Evolutionary conservation across 2,329 filamentous ascomycete genomes (phyloP).

Genomic region (Colletotrichum sp.): DNA sequence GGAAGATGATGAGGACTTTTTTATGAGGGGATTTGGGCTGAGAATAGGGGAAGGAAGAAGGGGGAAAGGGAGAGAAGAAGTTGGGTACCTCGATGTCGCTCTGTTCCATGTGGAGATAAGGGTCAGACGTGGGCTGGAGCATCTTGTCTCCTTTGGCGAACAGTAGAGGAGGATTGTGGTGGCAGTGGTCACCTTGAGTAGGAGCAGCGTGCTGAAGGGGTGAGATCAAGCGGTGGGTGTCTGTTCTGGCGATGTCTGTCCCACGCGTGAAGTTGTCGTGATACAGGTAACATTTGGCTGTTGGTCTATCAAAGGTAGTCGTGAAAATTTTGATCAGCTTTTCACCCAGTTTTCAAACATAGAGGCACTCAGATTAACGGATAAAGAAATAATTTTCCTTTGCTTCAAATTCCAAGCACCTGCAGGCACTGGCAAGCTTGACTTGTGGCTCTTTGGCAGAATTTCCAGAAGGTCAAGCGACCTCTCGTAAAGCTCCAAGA

Average conservation of each 20-base stretch:
- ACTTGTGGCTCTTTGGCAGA: neutral
- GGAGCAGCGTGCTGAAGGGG: neutral
- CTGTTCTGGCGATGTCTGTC: neutral
- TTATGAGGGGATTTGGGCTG: too few species aligned
- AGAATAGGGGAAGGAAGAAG: too few species aligned
- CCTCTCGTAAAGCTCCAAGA: too few species aligned
- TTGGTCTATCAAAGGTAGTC: neutral
- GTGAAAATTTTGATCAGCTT: neutral
- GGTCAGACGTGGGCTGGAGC: neutral
- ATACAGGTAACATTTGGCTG: neutral
- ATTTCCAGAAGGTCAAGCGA: neutral
- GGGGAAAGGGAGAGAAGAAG: rapidly evolving
- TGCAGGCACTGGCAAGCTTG: neutral
- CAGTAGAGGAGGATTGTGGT: neutral
- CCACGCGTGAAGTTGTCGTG: neutral
- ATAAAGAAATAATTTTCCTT: neutral
- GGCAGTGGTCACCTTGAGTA: rapidly evolving
- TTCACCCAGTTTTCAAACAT: neutral
- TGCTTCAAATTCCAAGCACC: neutral
- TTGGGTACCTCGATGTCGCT: neutral
- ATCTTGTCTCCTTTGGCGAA: neutral
- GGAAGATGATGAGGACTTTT: rapidly evolving
- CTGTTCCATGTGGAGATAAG: neutral
- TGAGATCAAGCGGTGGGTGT: neutral
- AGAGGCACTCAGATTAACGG: rapidly evolving